A percentile compares a stretch with the other conserved stretches of the same genome.
Evolutionary conservation across 148 eudicot genomes (phyloP).

Genomic region (Spergularia marina): DNA sequence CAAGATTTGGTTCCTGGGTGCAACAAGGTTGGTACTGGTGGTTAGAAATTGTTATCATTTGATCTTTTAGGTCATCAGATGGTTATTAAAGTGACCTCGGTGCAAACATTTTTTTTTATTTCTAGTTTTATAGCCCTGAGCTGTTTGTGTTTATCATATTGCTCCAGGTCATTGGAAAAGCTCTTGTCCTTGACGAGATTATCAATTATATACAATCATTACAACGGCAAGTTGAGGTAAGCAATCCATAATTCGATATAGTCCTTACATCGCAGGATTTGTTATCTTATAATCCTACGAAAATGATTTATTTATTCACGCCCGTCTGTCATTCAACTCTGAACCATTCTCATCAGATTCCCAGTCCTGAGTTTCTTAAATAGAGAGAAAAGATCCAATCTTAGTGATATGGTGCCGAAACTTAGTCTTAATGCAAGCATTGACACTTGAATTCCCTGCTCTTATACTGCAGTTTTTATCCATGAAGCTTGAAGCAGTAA

Average conservation of each 20-base stretch:
- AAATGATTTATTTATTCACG: too few relatives aligned
- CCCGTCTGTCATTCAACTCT: background rate
- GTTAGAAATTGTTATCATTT: background rate
- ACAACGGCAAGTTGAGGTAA: conserved; percentile 86
- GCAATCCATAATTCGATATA: background rate
- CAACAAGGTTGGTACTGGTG: conserved; percentile 55
- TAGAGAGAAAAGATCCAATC: background rate
- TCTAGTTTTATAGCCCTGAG: background rate
- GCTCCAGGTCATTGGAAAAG: conserved; percentile 76
- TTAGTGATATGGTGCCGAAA: background rate
- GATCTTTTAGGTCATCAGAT: background rate
- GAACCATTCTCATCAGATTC: background rate
- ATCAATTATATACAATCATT: conserved; percentile 80
- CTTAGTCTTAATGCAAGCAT: too few relatives aligned
- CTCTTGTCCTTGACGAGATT: conserved; percentile 87
- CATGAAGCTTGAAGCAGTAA: conserved; percentile 88
- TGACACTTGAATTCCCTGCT: background rate
- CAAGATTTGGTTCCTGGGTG: conserved; percentile 99
- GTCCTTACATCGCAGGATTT: background rate
- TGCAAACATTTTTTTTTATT: too few relatives aligned
- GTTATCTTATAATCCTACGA: background rate
- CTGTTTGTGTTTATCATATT: conserved; percentile 4
- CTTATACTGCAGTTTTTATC: conserved; percentile 65
- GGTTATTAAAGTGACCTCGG: background rate
- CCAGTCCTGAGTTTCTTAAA: too few relatives aligned